Percentiles rank a stretch among this genome's conserved stretches.
Evolutionary conservation across 2,329 filamentous ascomycete genomes (phyloP).

Genomic region (Ambrosiella cleistominuta): DNA sequence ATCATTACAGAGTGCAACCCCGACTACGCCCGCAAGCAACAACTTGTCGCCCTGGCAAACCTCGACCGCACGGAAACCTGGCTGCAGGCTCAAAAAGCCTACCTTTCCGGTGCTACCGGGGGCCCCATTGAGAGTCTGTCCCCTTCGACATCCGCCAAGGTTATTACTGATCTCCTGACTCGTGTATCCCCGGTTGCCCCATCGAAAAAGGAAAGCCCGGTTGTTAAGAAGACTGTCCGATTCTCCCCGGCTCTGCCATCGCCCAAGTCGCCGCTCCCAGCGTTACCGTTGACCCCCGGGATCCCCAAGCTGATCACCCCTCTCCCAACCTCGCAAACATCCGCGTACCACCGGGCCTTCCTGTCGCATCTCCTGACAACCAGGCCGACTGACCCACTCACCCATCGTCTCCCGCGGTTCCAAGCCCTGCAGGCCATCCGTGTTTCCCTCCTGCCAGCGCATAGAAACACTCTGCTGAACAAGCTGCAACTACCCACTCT

Average conservation of each 20-base stretch:
- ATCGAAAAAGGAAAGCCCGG: constrained; percentile 16
- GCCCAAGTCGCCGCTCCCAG: neutral
- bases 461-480: constrained; percentile 67
- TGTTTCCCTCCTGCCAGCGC: constrained; percentile 51
- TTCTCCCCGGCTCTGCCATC: neutral
- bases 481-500: constrained; percentile 63
- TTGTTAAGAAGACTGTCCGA: constrained; percentile 11
- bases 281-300: neutral
- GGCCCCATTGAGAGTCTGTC: constrained; percentile 14
- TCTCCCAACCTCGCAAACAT: constrained; percentile 34
- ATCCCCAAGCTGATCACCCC: constrained; percentile 29
- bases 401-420: constrained; percentile 69
- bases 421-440: constrained; percentile 77
- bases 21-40: constrained; percentile 55
- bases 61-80: constrained; percentile 73
- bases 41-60: constrained; percentile 52
- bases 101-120: constrained; percentile 52
- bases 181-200: neutral
- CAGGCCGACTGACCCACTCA: constrained; percentile 56
- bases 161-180: neutral
- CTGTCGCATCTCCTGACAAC: constrained; percentile 52
- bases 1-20: constrained; percentile 54
- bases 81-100: constrained; percentile 66
- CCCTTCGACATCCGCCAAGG: constrained; percentile 3
- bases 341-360: constrained; percentile 79